Percentiles rank a stretch among this genome's conserved stretches.
Conservation (phyloP, 495 filamentous ascomycete species). For the Penicillium turbatum region DNA sequence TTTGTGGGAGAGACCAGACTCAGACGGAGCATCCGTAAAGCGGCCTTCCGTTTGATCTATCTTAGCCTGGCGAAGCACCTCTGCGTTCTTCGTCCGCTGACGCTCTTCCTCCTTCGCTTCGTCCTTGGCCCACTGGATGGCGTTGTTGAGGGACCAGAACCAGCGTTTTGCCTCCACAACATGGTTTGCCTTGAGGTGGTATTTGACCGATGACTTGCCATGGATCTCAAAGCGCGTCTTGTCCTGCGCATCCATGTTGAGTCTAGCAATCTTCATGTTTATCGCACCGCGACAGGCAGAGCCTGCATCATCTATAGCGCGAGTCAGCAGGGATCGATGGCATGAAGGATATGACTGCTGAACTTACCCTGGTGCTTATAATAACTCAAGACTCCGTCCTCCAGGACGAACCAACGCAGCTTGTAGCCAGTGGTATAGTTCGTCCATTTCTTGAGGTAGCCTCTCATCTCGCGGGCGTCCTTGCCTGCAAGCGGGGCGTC, state of each 20-base stretch:
- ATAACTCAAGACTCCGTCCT: slow-evolving; percentile 96
- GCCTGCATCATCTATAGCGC: slow-evolving; percentile 59
- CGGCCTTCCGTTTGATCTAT: slow-evolving; percentile 53
- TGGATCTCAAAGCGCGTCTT: slow-evolving; percentile 97
- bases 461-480: slow-evolving; percentile 93
- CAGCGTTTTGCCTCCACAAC: slow-evolving; percentile 57
- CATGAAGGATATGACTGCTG: background rate
- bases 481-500: slow-evolving; percentile 68
- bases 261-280: slow-evolving; percentile 93
- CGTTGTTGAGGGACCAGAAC: slow-evolving; percentile 99
- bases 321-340: slow-evolving; percentile 3
- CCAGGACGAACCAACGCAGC: slow-evolving; percentile 93
- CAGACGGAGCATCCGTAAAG: slow-evolving; percentile 27
- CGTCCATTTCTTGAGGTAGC: slow-evolving; percentile 98
- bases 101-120: slow-evolving; percentile 86
- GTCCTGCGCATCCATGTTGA: slow-evolving; percentile 94
- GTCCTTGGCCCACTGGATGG: slow-evolving; percentile 97
- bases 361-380: slow-evolving; percentile 87
- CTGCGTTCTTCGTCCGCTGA: slow-evolving; percentile 65
- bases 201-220: slow-evolving; percentile 98
- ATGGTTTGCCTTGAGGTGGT: slow-evolving; percentile 94
- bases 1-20: slow-evolving; percentile 29
- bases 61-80: slow-evolving; percentile 71
- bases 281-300: slow-evolving; percentile 88
- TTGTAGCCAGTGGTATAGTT: slow-evolving; percentile 97